phyloP scores from a whole-genome alignment of 2,329 filamentous ascomycete genomes.

The Paraphaeosphaeria minitans region DNA sequence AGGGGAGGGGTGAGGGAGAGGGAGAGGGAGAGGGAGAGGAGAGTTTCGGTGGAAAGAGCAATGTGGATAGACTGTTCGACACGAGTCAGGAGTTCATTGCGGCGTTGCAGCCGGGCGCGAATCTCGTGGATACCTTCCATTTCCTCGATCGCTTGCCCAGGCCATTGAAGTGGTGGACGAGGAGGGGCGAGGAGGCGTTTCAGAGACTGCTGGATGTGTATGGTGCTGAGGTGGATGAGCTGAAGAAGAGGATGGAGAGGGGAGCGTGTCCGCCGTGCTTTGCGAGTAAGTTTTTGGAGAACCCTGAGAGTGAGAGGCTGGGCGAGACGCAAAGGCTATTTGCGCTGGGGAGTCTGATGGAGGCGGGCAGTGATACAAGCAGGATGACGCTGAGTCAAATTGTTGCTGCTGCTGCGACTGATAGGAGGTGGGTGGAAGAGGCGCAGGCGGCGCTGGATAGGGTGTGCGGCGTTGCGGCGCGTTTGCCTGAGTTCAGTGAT shows the following conservation, averaged over 20 bases:
- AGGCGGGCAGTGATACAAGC: constrained; percentile 33
- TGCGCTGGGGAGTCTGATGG: constrained; percentile 35
- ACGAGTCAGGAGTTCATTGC: constrained; percentile 27
- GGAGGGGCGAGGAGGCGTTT: constrained; percentile 27
- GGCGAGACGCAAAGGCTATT: constrained; percentile 44
- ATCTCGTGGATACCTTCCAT: constrained; percentile 41
- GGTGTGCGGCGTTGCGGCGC: constrained; percentile 20
- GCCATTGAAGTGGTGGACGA: constrained; percentile 38
- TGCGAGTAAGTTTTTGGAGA: constrained; percentile 49
- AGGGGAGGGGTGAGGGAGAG: constrained; percentile 5
- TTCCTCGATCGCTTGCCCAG: constrained; percentile 37
- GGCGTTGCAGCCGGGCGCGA: constrained; percentile 35
- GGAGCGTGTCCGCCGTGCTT: constrained; percentile 50
- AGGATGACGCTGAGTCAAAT: constrained; percentile 26
- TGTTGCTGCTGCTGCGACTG: constrained; percentile 25
- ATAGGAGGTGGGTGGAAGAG: constrained; percentile 24
- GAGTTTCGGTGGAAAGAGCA: constrained; percentile 13
- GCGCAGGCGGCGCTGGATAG: constrained; percentile 25
- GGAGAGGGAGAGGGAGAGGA: constrained; percentile 11
- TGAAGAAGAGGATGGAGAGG: constrained; percentile 27
- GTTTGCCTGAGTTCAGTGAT: constrained; percentile 25
- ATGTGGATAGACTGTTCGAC: constrained; percentile 22
- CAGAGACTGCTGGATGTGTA: constrained; percentile 29
- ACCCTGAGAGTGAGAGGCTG: constrained; percentile 31
- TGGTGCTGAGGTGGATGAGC: constrained; percentile 24